Percentiles rank a stretch among this genome's conserved stretches.
phyloP scores from a whole-genome alignment of 1,139 yeast species.

The Geotrichum citri-aurantii region DNA sequence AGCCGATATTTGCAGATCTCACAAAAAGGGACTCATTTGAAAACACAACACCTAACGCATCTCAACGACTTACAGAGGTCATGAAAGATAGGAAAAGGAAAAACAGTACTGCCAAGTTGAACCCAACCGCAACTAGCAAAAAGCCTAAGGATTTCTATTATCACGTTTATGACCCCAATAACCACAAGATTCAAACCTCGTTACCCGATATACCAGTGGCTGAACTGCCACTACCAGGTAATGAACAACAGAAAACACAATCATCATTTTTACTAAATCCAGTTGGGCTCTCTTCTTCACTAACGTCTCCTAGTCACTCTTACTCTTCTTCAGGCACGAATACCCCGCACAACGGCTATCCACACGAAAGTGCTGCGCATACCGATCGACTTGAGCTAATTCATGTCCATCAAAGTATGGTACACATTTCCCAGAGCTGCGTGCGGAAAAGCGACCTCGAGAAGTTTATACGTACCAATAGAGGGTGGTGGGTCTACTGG shows the following conservation, averaged over 20 bases:
- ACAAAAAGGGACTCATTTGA: constrained; percentile 5
- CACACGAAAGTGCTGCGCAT: background rate
- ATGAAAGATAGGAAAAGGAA: background rate
- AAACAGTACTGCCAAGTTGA: background rate
- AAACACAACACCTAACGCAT: background rate
- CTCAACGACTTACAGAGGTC: background rate
- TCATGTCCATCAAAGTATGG: constrained; percentile 29
- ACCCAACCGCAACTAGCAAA: background rate
- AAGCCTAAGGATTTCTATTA: constrained; percentile 23
- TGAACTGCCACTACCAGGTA: constrained; percentile 20
- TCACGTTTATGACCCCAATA: constrained; percentile 23
- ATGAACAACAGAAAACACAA: constrained; percentile 14
- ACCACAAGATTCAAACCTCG: constrained; percentile 24
- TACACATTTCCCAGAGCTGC: constrained; percentile 20
- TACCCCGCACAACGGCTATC: constrained; percentile 1
- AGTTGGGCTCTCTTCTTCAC: background rate
- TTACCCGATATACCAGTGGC: constrained; percentile 26
- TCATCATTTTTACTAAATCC: background rate
- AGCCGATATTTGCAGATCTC: constrained; percentile 29
- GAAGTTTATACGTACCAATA: constrained; percentile 28
- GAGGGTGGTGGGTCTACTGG: constrained; percentile 35
- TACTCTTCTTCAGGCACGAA: background rate
- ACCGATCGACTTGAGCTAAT: constrained; percentile 25
- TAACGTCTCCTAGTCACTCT: background rate
- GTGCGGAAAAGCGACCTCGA: constrained; percentile 26